phyloP scores from a whole-genome alignment of 2,329 filamentous ascomycete species.

The Huntiella savannae region DNA sequence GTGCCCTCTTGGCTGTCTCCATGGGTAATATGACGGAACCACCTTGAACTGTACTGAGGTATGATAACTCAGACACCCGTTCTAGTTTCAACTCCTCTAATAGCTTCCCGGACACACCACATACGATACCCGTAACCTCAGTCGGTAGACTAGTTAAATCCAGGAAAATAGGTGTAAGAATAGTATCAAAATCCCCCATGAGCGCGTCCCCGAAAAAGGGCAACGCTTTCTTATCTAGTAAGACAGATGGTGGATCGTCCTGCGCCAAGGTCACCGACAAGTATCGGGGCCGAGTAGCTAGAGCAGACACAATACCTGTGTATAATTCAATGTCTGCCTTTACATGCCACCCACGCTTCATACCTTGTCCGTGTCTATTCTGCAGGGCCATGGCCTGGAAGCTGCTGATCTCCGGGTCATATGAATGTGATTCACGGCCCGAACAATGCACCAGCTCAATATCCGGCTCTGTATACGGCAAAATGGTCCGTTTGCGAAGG shows the following conservation, averaged over 20 bases:
- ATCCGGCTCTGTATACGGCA: conserved; percentile 47
- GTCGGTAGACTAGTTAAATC: conserved; percentile 65
- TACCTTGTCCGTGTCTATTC: conserved; percentile 11
- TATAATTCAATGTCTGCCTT: conserved; percentile 45
- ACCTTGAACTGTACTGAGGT: conserved; percentile 71
- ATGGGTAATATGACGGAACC: conserved; percentile 68
- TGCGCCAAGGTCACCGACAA: conserved; percentile 55
- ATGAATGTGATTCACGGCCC: conserved; percentile 28
- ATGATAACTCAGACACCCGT: conserved; percentile 59
- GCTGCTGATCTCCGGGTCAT: conserved; percentile 15
- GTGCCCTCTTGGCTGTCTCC: conserved; percentile 23
- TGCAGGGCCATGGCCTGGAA: conserved; percentile 15
- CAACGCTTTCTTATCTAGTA: conserved; percentile 51
- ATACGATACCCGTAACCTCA: conserved; percentile 87
- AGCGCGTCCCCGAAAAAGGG: conserved; percentile 51
- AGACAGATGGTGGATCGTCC: conserved; percentile 53
- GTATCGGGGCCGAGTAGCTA: conserved; percentile 46
- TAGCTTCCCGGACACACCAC: conserved; percentile 70
- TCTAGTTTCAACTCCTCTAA: conserved; percentile 47
- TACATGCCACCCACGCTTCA: conserved; percentile 31
- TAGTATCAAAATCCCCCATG: conserved; percentile 53
- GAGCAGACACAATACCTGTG: conserved; percentile 40
- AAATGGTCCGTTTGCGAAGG: conserved; percentile 59
- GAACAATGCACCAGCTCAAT: conserved; percentile 70
- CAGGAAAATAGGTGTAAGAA: conserved; percentile 69